Percentiles rank a stretch among this genome's conserved stretches.
Evolutionary conservation across 305 asterid species (phyloP).

Genomic region (Fraxinus platypoda): DNA sequence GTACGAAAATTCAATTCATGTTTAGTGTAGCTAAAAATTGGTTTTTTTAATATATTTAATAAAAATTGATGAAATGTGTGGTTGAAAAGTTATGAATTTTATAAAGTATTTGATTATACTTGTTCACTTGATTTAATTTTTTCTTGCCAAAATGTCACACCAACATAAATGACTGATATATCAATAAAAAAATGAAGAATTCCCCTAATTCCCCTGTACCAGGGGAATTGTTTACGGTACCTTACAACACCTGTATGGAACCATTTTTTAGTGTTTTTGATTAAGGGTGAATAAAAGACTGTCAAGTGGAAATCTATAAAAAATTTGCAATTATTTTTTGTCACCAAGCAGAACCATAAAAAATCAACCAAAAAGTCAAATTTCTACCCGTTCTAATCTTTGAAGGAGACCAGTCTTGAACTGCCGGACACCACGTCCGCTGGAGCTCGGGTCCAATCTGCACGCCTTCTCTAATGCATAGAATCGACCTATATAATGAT

Average conservation of each 20-base stretch:
- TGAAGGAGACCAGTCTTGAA: constrained; percentile 94
- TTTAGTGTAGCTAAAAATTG: background rate
- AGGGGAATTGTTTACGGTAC: too few species aligned
- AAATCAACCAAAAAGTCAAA: background rate
- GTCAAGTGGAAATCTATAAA: background rate
- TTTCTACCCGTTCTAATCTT: constrained; percentile 77
- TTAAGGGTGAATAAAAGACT: background rate
- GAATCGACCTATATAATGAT: constrained; percentile 65
- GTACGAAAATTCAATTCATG: background rate
- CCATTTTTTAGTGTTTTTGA: too few species aligned
- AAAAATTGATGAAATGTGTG: too few species aligned
- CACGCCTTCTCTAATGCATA: constrained; percentile 98
- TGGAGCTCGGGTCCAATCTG: constrained; percentile 83
- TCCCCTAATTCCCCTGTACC: too few species aligned
- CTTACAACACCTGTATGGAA: too few species aligned
- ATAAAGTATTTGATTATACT: too few species aligned
- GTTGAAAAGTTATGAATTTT: background rate
- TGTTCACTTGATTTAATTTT: too few species aligned
- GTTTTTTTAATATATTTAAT: too few species aligned
- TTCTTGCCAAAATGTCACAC: background rate
- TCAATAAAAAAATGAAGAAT: too few species aligned
- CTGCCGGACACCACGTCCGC: constrained; percentile 98
- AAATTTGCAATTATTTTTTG: background rate
- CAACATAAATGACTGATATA: background rate
- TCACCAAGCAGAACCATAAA: background rate